Evolutionary conservation across 2,329 filamentous ascomycete genomes (phyloP), one percentile per base, ranked within the genome.

Genomic region (Coccinonectria pachysandricola): DNA sequence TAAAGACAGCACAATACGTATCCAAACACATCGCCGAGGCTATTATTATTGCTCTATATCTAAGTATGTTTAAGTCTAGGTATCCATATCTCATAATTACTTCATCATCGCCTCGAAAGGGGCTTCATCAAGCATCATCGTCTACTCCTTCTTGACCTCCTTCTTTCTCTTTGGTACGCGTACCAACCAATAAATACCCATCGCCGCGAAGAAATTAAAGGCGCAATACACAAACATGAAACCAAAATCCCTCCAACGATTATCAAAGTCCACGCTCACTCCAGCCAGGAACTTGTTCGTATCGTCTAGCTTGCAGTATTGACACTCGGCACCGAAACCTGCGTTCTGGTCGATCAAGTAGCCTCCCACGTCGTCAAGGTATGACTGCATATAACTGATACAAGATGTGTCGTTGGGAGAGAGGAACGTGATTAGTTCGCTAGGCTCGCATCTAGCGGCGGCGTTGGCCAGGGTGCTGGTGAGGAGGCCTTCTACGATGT

Each of bases 401-500:
- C 78, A 83, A 0, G 62, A 79, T 31, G 54, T 35, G 7, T 59
- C 61, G 1, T 44, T 30, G 0, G 68, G 64, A 0, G 81, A 71
- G 12, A 71, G 56, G 45, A 91, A 76, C 6, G 54, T 50, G 12
- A 80, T 57, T 30, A 70, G 59, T 49, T 91, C 83, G 41, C 76
- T 79, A 2, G 46, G 19, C 1, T 75, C 68, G 49, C 83, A 88
- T 2, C 47, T 40, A 12, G 83, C 70, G 0, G 44, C 21, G 0
- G 68, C 68, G 37, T 75, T 71, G 7, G 75, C 75, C 14, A 88
- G 56, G 1, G 68, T 74, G 2, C 69, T 68, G 0, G 71, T 65
- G 5, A 84, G 51, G 47, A 88, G 66, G 1, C 72, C 76, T 21
- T 68, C 65, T 17, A 84, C 68, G 2, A 85, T 58, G 48, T 88